Evolutionary conservation across 1,139 yeast genomes (phyloP), one percentile per base, ranked within the genome.

Genomic region (Sugiyamaella pinicola): DNA sequence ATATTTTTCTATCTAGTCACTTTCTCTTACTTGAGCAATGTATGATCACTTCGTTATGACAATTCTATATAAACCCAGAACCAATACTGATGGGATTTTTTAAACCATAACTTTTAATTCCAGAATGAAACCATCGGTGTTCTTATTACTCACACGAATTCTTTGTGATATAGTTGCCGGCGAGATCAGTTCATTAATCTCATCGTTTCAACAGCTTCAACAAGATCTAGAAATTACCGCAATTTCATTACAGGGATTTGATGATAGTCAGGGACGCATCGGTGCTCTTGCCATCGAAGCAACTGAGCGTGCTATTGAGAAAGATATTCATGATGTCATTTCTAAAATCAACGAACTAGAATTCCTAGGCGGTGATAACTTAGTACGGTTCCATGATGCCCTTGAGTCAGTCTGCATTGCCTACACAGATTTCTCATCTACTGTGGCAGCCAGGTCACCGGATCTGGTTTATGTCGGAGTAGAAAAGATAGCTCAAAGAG

Each of bases 401-500:
- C 13, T 42, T n/a, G 47, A 42, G 18, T 42, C 47, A n/a, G 35
- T 42, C 5, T 31, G 28, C 24, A 29, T 10, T 19, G 47, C 47
- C 12, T 29, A 29, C 28, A 7, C 38, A 17, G 47, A 42, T n/a
- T 24, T 38, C 8, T 21, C 35, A 6, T 29, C 38, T n/a, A 26
- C n/a, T 10, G 24, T 47, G 9, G 7, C 15, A 4, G 12, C 13
- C 35, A 47, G 35, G 17, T 21, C 44, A 21, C 8, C 15, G 5
- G 43, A 29, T 12, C 17, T 47, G n/a, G 38, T 34, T 10, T 37
- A 35, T 15, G 50, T 47, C 8, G 48, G 48, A 21, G 26, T 24
- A 13, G 21, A 18, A 34, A 22, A 45, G 17, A 13, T n/a, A 2
- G 40, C 33, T 28, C 40, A 45, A 13, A 24, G 15, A 21, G 41